Base-by-base conservation (phyloP, 2,329 filamentous ascomycete genomes). In the Penicillium sp. region DNA sequence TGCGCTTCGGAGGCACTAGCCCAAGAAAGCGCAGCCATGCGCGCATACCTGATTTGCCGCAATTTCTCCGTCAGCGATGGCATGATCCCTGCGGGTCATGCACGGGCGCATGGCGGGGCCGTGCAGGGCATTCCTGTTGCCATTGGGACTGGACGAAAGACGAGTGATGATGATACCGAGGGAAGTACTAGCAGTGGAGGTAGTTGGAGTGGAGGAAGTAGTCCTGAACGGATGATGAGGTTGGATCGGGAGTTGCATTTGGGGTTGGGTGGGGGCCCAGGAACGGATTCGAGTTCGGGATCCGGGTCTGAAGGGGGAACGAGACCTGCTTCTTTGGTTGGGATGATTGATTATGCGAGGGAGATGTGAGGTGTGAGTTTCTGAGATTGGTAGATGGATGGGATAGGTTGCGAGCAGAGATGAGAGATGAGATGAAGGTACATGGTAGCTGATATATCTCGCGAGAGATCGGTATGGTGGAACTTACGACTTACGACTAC, bases 21-120 rank as follows among this genome's bases (percentile, higher is more conserved):
- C 47, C 90, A 92, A 71, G 93, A 98, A 76, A 95, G 93, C 69
- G 93, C 93, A 26, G 93, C 93, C 59, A 96, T 96, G 85, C 90
- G 92, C 61, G 93, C 93, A 56, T 98, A 96, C 78, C 93, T 96
- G 86, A 95, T 97, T 65, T 97, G 93, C 82, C 89, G 92, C 63
- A 96, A 96, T 82, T 97, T 97, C 79, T 96, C 91, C 55, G 90
- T 96, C 75, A 97, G 96, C 73, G 92, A 96, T 68, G 93, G 93
- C 73, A 96, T 96, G 91, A 85, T 84, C 62, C 85, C 71, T 70
- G 82, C 65, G 68, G 86, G 76, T 63, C 83, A 73, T 78, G 82
- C 69, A 74, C 83, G 39, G 19, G 82, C 69, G 74, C 83, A 74
- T 71, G 84, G 74, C 64, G 80, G 74, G 21, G 76, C 83, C 22